Evolutionary conservation across 1,139 yeast genomes (phyloP).

Genomic region (Debaryomyces singareniensis): DNA sequence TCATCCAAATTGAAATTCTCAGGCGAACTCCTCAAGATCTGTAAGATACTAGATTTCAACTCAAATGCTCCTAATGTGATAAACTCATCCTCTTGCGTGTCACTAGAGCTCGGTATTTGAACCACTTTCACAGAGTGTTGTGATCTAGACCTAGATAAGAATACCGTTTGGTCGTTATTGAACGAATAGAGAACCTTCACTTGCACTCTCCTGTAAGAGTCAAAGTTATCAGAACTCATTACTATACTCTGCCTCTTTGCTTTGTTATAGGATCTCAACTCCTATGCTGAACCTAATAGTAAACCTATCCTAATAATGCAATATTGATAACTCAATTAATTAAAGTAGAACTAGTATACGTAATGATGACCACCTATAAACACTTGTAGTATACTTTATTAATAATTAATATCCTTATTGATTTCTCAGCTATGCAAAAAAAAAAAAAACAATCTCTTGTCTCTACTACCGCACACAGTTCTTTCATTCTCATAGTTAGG

Average conservation of each 20-base stretch:
- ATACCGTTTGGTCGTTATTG: slow-evolving; percentile 52
- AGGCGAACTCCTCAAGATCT: slow-evolving; percentile 49
- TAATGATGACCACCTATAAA: too few relatives aligned
- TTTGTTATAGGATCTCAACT: too few relatives aligned
- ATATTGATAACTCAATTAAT: too few relatives aligned
- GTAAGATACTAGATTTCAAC: slow-evolving; percentile 43
- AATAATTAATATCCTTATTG: too few relatives aligned
- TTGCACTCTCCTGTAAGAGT: slow-evolving; percentile 36
- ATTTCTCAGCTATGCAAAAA: too few relatives aligned
- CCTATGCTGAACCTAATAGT: too few relatives aligned
- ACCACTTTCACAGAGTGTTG: slow-evolving; percentile 43
- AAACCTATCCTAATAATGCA: too few relatives aligned
- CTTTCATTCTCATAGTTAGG: too few relatives aligned
- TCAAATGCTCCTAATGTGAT: slow-evolving; percentile 54
- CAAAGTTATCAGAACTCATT: slow-evolving; percentile 10
- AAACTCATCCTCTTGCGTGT: slow-evolving; percentile 23
- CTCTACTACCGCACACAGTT: too few relatives aligned
- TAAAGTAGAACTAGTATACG: too few relatives aligned
- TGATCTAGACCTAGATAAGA: slow-evolving; percentile 47
- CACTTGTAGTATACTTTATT: too few relatives aligned
- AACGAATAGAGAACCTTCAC: slow-evolving; percentile 57
- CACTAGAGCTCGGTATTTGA: slow-evolving; percentile 29
- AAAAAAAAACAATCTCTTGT: too few relatives aligned
- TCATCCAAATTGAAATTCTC: slow-evolving; percentile 45
- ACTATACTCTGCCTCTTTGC: slow-evolving; percentile 1